Evolutionary conservation across 2,329 filamentous ascomycete genomes (phyloP), one percentile per base, ranked within the genome.

Genomic region (Pseudogymnoascus sp.): DNA sequence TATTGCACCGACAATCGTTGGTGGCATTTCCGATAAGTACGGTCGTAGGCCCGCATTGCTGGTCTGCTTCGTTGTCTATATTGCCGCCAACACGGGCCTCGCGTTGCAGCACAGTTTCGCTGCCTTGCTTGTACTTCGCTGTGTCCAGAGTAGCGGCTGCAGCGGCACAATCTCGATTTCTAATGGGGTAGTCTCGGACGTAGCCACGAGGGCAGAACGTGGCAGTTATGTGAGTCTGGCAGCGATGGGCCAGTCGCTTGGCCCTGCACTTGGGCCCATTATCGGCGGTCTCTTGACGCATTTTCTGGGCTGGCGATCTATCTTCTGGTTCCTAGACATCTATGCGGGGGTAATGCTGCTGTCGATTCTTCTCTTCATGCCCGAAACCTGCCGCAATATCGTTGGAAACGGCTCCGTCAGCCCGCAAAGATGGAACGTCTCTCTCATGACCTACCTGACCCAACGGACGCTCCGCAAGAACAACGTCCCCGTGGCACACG

Each of bases 201-300:
- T 89, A 6, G 78, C 83, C 5, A 87, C 83, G 0, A 81, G 81
- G 1, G 81, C 81, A 1, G 86, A 90, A 69, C 76, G 71, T 63
- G 70, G 88, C 65, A 87, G 82, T 59, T 92, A 89, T 70, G 87
- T 92, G 77, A 87, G 84, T 59, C 79, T 84, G 68, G 81, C 85
- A 33, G 59, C 66, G 66, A 41, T 60, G 63, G 24, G 70, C 65
- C 6, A 41, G 65, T 72, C 72, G 69, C 71, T 81, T 19, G 79
- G 76, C 0, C 79, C 79, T 5, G 77, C 79, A 0, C 65, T 83
- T 7, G 80, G 78, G 0, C 82, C 82, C 0, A 75, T 82, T 0
- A 76, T 84, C 24, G 82, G 81, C 0, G 82, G 81, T 6, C 69
- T 78, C 0, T 65, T 84, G 0, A 74, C 77, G 0, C 76, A 79